These are phyloP conservation scores for Exobasidium rhododendri DNA, from an alignment of 1,284 basidiomycete species.

Conservation along the genomic window DNA sequence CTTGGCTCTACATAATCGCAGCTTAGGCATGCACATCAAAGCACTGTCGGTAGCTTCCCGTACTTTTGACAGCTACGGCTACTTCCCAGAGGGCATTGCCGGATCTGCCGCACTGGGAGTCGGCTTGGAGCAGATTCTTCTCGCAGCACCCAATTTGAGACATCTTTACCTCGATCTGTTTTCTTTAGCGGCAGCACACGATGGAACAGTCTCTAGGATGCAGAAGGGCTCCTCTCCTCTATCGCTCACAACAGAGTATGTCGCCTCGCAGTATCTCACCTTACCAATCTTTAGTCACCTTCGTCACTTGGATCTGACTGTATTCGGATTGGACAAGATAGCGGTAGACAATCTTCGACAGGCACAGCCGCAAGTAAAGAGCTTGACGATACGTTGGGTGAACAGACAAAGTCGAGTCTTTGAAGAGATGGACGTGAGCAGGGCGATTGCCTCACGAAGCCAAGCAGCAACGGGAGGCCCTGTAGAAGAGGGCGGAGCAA, in stretches of 20 bases:
- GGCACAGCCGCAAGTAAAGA: conserved; percentile 25
- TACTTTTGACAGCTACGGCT: conserved; percentile 34
- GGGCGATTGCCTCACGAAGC: no score
- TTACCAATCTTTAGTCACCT: conserved; percentile 36
- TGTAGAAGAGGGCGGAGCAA: no score
- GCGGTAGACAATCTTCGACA: conserved; percentile 28
- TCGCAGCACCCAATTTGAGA: conserved; percentile 26
- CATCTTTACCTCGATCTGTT: conserved; percentile 41
- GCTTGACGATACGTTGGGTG: conserved; percentile 31
- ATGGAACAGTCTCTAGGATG: conserved; percentile 23
- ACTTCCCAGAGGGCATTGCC: conserved; percentile 32
- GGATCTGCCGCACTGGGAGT: conserved; percentile 26
- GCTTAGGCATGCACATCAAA: conserved; percentile 23
- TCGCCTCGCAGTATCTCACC: conserved; percentile 31
- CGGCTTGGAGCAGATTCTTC: conserved; percentile 41
- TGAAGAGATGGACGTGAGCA: not conserved
- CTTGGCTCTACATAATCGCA: conserved; percentile 36
- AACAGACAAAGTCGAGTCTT: conserved; percentile 11
- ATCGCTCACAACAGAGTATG: conserved; percentile 33
- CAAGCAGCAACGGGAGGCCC: not conserved
- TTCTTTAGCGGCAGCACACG: conserved; percentile 30
- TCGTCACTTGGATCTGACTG: conserved; percentile 30
- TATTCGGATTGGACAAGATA: conserved; percentile 31
- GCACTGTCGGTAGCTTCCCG: conserved; percentile 27
- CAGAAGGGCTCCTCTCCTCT: conserved; percentile 30